phyloP scores from a whole-genome alignment of 257 asterid species.

The Solanum lignicaule region DNA sequence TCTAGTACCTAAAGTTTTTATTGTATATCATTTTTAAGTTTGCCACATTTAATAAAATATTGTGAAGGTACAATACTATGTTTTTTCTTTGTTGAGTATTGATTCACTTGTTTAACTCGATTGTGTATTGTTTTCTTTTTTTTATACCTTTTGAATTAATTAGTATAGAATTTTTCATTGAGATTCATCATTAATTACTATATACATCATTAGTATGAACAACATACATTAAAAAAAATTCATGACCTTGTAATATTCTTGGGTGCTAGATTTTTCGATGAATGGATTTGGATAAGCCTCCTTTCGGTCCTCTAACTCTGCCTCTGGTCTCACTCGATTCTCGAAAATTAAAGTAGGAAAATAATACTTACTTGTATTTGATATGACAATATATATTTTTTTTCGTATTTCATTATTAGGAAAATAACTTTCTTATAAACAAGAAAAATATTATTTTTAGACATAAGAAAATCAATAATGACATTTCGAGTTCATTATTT shows the following conservation, averaged over 20 bases:
- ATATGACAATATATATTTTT: background rate
- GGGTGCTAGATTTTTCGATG: background rate
- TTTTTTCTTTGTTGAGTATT: background rate
- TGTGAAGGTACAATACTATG: background rate
- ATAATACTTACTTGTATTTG: background rate
- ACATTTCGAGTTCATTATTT: background rate
- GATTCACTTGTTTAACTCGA: background rate
- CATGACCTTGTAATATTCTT: background rate
- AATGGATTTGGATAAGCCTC: background rate
- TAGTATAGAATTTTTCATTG: too few species aligned
- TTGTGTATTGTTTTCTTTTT: background rate
- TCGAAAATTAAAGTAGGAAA: too few species aligned
- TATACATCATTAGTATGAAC: background rate
- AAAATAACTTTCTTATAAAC: too few species aligned
- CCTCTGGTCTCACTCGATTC: background rate
- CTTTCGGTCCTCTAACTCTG: background rate
- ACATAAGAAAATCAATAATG: too few species aligned
- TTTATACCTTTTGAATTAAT: too few species aligned
- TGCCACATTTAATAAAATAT: background rate
- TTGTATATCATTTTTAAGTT: too few species aligned
- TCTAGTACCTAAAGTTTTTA: background rate
- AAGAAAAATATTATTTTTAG: too few species aligned
- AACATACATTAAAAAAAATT: background rate
- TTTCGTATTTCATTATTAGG: too few species aligned
- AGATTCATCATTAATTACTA: background rate